Evolutionary conservation across 805 yeast species (phyloP).

Genomic region (Yamadazyma akitaensis): DNA sequence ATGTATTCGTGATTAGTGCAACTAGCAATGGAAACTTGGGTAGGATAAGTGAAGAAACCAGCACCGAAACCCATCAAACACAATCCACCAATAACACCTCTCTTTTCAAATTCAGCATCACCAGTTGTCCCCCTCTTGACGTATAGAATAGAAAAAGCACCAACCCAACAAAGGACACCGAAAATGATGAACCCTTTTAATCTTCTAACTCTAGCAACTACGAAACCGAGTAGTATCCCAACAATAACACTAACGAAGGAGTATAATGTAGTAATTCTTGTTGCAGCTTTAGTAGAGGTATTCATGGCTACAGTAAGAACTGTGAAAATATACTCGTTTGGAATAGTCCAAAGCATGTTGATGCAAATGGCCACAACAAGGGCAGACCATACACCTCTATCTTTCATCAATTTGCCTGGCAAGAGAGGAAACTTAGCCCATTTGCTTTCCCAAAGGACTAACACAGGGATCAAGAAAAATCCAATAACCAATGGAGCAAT

Average conservation of each 20-base stretch:
- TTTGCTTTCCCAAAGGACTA: slow-evolving; percentile 55
- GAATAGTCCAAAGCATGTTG: slow-evolving; percentile 65
- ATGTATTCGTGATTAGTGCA: slow-evolving; percentile 59
- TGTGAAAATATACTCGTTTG: slow-evolving; percentile 65
- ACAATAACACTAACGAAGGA: slow-evolving; percentile 63
- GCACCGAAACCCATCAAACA: slow-evolving; percentile 71
- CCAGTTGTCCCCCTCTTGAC: slow-evolving; percentile 51
- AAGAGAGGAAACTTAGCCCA: slow-evolving; percentile 59
- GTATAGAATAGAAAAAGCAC: slow-evolving; percentile 58
- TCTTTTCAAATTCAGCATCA: slow-evolving; percentile 15
- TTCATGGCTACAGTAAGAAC: slow-evolving; percentile 62
- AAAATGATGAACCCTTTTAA: slow-evolving; percentile 57
- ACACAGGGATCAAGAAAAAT: slow-evolving; percentile 54
- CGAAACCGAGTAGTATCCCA: slow-evolving; percentile 57
- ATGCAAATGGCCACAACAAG: slow-evolving; percentile 54
- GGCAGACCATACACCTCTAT: slow-evolving; percentile 77
- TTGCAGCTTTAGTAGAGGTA: slow-evolving; percentile 59
- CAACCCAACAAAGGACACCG: slow-evolving; percentile 57
- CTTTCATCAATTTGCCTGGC: slow-evolving; percentile 56
- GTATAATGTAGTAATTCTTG: slow-evolving; percentile 58
- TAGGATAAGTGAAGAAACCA: slow-evolving; percentile 65
- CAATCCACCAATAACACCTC: slow-evolving; percentile 64
- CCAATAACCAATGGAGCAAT: slow-evolving; percentile 74
- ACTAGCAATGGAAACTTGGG: slow-evolving; percentile 59
- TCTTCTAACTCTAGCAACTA: slow-evolving; percentile 48